Evolutionary conservation across 2,329 filamentous ascomycete genomes (phyloP), one percentile per base, ranked within the genome.

Genomic region (Talaromyces atroroseus): DNA sequence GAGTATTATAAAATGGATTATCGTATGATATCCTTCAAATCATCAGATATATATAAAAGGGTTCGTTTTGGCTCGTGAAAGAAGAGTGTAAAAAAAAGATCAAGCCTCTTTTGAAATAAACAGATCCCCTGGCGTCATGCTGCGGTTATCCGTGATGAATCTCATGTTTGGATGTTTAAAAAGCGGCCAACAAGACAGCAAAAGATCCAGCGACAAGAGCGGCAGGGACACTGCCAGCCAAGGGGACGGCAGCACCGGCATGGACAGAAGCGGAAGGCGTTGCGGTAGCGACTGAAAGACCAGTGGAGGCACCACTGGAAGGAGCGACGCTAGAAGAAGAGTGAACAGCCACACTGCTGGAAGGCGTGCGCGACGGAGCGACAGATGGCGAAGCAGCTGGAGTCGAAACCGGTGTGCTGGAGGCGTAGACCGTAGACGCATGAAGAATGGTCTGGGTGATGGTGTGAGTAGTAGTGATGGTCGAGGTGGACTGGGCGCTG

Each of bases 381-480:
- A 63, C 57, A 23, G 59, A 58, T 29, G 47, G 55, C n/a, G 34
- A 55, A 32, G 54, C 63, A 59, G 52, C 56, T 58, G 47, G 29
- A 48, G 51, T 26, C 21, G 51, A 50, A 54, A 48, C 47, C 1
- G 56, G 48, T 20, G 24, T 49, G 45, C 56, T 58, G 18, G 58
- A 52, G 32, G 58, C 55, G 24, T 54, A 38, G 42, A 54, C 51
- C 36, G 49, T 55, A 20, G 45, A 16, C 45, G 76, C 73, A 16
- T 76, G 75, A 3, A 72, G 50, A 18, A 75, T 61, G 23, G 76
- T 76, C 60, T 77, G 78, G 23, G 73, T 72, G 58, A 65, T 60
- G 60, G 73, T 73, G 46, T 70, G 67, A 12, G 49, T 52, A 42
- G 55, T 52, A 20, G 71, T 74, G 23, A 71, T 64, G 42, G 67